These are phyloP conservation scores for Bryoglossum gracile DNA, from an alignment of 495 filamentous ascomycete species.

Conservation along the genomic window DNA sequence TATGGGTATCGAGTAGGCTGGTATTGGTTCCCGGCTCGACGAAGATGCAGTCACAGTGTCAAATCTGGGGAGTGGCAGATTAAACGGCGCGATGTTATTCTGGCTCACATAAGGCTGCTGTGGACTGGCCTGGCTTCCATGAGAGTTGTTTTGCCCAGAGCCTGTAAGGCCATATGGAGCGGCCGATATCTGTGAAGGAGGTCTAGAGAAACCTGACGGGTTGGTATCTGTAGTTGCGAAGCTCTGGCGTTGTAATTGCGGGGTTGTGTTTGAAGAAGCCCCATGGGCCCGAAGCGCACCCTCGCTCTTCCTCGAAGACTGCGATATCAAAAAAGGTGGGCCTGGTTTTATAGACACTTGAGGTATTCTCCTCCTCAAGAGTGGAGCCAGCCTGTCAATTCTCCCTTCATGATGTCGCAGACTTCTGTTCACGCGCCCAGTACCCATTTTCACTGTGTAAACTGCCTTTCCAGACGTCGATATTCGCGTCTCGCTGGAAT, in stretches of 20 bases:
- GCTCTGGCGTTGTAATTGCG: constrained; percentile 20
- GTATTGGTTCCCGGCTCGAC: constrained; percentile 16
- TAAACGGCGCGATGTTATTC: constrained; percentile 47
- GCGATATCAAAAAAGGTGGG: no score
- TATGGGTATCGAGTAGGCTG: constrained; percentile 22
- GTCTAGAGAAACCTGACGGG: constrained; percentile 27
- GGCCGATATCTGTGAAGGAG: constrained; percentile 39
- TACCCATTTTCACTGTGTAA: no score
- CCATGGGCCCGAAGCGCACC: constrained; percentile 9
- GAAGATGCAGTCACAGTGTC: constrained; percentile 19
- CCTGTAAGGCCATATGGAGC: constrained; percentile 41
- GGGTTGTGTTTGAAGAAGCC: constrained; percentile 3
- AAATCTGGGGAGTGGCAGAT: constrained; percentile 43
- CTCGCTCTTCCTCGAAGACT: no score
- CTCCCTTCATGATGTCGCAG: no score
- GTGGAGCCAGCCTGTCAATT: no score
- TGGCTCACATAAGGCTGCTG: constrained; percentile 45
- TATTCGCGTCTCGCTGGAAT: no score
- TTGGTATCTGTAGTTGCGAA: constrained; percentile 22
- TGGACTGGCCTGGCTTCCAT: constrained; percentile 25
- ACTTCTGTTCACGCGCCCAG: no score
- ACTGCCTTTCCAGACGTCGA: no score
- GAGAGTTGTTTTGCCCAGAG: constrained; percentile 43
- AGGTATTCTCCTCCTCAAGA: no score
- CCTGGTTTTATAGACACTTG: no score